A percentile compares a stretch with the other conserved stretches of the same genome.
These are phyloP conservation scores for Trapa bicornis DNA, from an alignment of 345 rosid genomes.

Conservation along the genomic window DNA sequence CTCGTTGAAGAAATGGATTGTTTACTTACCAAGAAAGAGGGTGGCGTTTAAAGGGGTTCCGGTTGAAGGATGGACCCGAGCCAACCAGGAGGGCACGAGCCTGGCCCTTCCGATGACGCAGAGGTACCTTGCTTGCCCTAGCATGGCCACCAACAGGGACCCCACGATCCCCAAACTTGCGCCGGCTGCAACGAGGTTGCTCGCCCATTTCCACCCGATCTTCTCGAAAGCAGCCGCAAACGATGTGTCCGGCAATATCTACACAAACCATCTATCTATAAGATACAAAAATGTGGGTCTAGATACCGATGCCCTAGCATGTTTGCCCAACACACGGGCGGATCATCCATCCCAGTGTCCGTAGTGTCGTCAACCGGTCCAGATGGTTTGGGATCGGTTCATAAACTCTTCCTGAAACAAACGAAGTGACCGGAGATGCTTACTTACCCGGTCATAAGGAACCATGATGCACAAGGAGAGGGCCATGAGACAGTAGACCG, in stretches of 20 bases:
- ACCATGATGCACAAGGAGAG: slow-evolving; percentile 64
- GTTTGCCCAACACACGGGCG: too few relatives aligned
- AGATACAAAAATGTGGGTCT: neutral
- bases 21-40: slow-evolving; percentile 59
- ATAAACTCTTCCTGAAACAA: too few relatives aligned
- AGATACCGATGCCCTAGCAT: neutral
- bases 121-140: slow-evolving; percentile 94
- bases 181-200: slow-evolving; percentile 85
- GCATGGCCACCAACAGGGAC: slow-evolving; percentile 87
- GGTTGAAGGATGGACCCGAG: slow-evolving; percentile 88
- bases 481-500: slow-evolving; percentile 74
- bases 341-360: too few relatives aligned
- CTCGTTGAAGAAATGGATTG: too few relatives aligned
- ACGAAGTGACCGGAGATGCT: too few relatives aligned
- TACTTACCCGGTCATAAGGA: slow-evolving; percentile 62
- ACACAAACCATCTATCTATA: neutral
- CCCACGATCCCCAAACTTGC: slow-evolving; percentile 94
- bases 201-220: slow-evolving; percentile 74
- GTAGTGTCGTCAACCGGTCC: too few relatives aligned
- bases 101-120: slow-evolving; percentile 86
- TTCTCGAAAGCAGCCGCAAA: slow-evolving; percentile 52
- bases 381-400: too few relatives aligned
- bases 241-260: slow-evolving; percentile 55
- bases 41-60: slow-evolving; percentile 95
- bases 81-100: slow-evolving; percentile 77